Base-by-base conservation (phyloP, 179 eudicot species). In the Gypsophila paniculata region DNA sequence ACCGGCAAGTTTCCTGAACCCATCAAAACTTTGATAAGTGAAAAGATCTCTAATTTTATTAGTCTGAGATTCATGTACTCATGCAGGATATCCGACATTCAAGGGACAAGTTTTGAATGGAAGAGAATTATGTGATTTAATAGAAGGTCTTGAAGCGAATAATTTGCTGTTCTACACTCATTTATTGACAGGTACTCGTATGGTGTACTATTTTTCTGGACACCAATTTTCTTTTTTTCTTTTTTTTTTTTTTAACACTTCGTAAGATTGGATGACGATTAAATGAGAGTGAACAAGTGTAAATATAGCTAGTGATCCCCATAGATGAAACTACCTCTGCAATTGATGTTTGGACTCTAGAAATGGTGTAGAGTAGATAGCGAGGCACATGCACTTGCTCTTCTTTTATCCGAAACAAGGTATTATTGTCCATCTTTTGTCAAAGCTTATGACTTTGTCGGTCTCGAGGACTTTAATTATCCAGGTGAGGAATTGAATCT, bases 101-200 rank as follows among this genome's bases (percentile, higher is more conserved):
- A 91, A 83, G 86, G 98, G 98, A 22, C 96, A 93, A 73, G 93
- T 93, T 69, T 82, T 93, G 83, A 86, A 93, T 73, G 98, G 98
- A 23, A 82, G 86, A 78, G 85, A 93, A 74, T 83, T 93, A 36
- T 89, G 93, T 91, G 93, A 93, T 44, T 84, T 93, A 67, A 80
- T 93, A 75, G 96, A 89, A 81, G 98, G 98, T 71, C 91, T 91
- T 67, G 89, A 85, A 82, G 96, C 90, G 5, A 93, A 93, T 79
- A 72, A 80, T 72, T 79, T 91, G 65, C 77, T 89, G 80, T 91
- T 82, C 85, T 93, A 93, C 85, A 93, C 98, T 25, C 98, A 93
- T 84, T 81, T 93, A 60, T 84, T 90, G 79, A 90, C 96, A 42
- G 82, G 82, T 79, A n/a, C n/a, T n/a, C n/a, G n/a, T n/a, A 72